Evolutionary conservation across 2,329 filamentous ascomycete species (phyloP).

Genomic region (Reticulascus tulasneorum): DNA sequence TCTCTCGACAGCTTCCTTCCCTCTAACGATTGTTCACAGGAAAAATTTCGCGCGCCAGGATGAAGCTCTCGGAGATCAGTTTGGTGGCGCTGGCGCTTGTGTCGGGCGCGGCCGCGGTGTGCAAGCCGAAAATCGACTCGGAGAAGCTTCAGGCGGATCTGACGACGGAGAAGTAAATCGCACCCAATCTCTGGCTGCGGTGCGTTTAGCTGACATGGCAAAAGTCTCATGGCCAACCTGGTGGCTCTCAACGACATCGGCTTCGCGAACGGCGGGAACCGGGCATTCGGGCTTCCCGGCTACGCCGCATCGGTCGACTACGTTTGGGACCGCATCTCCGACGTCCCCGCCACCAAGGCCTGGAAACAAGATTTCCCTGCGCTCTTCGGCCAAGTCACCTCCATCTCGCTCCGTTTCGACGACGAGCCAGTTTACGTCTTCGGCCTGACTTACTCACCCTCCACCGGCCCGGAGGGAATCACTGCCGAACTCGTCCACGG

Average conservation of each 20-base stretch:
- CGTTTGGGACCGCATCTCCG: constrained; percentile 40
- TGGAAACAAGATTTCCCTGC: constrained; percentile 48
- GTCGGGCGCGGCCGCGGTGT: constrained; percentile 1
- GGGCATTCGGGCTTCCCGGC: constrained; percentile 48
- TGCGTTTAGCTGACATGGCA: constrained; percentile 1
- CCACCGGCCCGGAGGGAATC: constrained; percentile 39
- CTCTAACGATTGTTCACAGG: background rate
- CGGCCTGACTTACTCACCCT: constrained; percentile 41
- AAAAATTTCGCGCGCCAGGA: background rate
- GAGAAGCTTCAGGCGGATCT: constrained; percentile 13
- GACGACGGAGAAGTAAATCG: constrained; percentile 12
- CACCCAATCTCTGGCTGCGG: background rate
- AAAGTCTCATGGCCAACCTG: constrained; percentile 41
- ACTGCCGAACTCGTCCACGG: constrained; percentile 25
- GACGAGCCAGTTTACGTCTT: constrained; percentile 23
- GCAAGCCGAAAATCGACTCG: constrained; percentile 14
- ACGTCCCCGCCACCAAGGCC: constrained; percentile 28
- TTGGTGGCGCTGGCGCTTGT: constrained; percentile 11
- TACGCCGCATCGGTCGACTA: constrained; percentile 47
- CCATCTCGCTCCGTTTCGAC: constrained; percentile 16
- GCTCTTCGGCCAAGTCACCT: constrained; percentile 12
- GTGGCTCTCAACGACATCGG: constrained; percentile 43
- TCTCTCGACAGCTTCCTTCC: background rate
- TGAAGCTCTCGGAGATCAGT: constrained; percentile 11
- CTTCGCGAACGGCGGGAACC: constrained; percentile 45